A percentile compares a stretch with the other conserved stretches of the same genome.
Conservation (phyloP, 208 protist species). For the Trichomonas gallinae region DNA sequence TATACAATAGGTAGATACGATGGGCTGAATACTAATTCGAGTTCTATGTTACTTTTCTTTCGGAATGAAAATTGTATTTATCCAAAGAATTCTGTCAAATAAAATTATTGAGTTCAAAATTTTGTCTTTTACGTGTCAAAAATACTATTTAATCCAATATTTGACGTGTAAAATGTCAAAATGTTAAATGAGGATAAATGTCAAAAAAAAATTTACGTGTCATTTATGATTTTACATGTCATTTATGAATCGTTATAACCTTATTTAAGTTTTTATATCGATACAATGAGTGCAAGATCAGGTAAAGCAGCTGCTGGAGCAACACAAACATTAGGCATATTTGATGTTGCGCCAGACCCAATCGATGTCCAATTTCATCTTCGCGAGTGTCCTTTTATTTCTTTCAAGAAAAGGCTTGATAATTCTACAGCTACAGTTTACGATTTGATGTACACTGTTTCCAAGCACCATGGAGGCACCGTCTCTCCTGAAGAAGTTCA, state of each 20-base stretch:
- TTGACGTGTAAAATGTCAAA: too few species aligned
- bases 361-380: not conserved
- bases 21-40: too few species aligned
- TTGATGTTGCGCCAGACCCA: not conserved
- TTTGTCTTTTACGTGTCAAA: too few species aligned
- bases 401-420: not conserved
- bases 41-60: too few species aligned
- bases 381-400: not conserved
- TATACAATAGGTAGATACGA: too few species aligned
- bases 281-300: not conserved
- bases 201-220: too few species aligned
- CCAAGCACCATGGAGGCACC: not conserved
- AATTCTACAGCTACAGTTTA: not conserved
- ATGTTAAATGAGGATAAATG: too few species aligned
- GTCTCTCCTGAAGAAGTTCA: not conserved
- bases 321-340: not conserved
- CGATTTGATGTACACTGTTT: conserved; percentile 2
- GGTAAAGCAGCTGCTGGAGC: not conserved
- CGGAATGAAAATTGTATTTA: too few species aligned
- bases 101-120: too few species aligned
- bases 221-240: too few species aligned
- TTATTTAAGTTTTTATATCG: not conserved
- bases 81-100: too few species aligned
- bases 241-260: not conserved
- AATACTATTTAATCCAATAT: too few species aligned